phyloP scores from a whole-genome alignment of 306 rosid genomes.

The Cicer pinnatifidum region DNA sequence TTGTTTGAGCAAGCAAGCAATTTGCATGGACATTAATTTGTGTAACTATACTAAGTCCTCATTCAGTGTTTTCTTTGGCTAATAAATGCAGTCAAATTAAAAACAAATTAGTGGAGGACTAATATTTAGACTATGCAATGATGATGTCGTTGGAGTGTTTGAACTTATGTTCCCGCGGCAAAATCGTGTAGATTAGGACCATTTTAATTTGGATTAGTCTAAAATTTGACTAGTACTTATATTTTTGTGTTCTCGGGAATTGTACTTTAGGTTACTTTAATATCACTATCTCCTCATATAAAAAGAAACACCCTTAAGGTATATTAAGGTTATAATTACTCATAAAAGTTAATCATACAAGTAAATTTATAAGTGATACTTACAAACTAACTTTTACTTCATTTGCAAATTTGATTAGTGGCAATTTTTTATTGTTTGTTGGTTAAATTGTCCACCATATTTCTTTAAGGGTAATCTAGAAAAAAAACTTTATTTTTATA shows the following conservation, averaged over 20 bases:
- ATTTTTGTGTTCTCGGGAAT: neutral
- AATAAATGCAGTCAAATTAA: slow-evolving; percentile 35
- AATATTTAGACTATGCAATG: slow-evolving; percentile 35
- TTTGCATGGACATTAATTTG: slow-evolving; percentile 25
- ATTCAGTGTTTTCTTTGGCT: slow-evolving; percentile 46
- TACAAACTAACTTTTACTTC: too few relatives aligned
- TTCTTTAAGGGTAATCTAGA: too few relatives aligned
- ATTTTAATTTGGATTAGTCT: neutral
- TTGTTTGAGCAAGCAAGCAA: slow-evolving; percentile 36
- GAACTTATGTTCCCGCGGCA: neutral
- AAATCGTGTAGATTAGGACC: slow-evolving; percentile 14
- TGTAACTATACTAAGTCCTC: slow-evolving; percentile 8
- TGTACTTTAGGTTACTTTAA: neutral
- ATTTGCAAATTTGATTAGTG: too few relatives aligned
- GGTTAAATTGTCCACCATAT: too few relatives aligned
- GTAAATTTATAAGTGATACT: too few relatives aligned
- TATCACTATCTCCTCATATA: neutral
- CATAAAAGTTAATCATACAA: too few relatives aligned
- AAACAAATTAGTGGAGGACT: neutral
- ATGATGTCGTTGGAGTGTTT: slow-evolving; percentile 33
- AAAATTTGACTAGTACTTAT: neutral
- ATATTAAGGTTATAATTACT: too few relatives aligned
- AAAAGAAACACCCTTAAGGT: too few relatives aligned
- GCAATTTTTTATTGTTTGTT: too few relatives aligned
- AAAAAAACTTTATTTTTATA: too few relatives aligned